Percentiles rank a stretch among this genome's conserved stretches.
These are phyloP conservation scores for Paracorniculantispora psalliotae DNA, from an alignment of 2,329 filamentous ascomycete genomes.

Conservation along the genomic window DNA sequence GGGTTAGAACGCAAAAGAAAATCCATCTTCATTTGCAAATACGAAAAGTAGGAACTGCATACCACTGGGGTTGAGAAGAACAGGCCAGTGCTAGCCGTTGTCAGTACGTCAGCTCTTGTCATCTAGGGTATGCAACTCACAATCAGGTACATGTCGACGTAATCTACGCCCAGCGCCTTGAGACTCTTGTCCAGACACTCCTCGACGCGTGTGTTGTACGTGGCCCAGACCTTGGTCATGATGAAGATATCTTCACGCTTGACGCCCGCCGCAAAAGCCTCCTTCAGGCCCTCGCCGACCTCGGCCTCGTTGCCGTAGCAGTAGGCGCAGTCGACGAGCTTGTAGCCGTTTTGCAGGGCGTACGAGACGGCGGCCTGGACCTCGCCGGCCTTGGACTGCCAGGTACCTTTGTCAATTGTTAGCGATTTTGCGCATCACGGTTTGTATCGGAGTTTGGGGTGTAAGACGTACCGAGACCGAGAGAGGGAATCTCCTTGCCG, in stretches of 20 bases:
- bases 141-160: conserved; percentile 75
- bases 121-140: conserved; percentile 34
- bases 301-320: conserved; percentile 80
- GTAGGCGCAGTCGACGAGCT: conserved; percentile 66
- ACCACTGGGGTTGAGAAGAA: conserved; percentile 75
- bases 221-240: conserved; percentile 81
- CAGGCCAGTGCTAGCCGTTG: conserved; percentile 63
- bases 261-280: conserved; percentile 64
- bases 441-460: not conserved
- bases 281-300: conserved; percentile 71
- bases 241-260: conserved; percentile 79
- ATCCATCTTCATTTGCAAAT: too few relatives aligned
- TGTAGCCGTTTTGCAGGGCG: conserved; percentile 54
- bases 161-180: conserved; percentile 68
- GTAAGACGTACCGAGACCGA: conserved; percentile 51
- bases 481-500: conserved; percentile 56
- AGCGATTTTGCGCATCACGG: too few relatives aligned
- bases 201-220: conserved; percentile 66
- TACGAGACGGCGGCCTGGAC: conserved; percentile 54
- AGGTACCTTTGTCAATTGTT: conserved; percentile 46
- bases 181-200: conserved; percentile 68
- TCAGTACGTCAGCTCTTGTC: too few relatives aligned
- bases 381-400: conserved; percentile 57
- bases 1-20: too few relatives aligned
- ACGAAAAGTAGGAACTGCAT: conserved; percentile 2